Evolutionary conservation across 75 land plant species (phyloP).

Genomic region (Pinus tabuliformis): DNA sequence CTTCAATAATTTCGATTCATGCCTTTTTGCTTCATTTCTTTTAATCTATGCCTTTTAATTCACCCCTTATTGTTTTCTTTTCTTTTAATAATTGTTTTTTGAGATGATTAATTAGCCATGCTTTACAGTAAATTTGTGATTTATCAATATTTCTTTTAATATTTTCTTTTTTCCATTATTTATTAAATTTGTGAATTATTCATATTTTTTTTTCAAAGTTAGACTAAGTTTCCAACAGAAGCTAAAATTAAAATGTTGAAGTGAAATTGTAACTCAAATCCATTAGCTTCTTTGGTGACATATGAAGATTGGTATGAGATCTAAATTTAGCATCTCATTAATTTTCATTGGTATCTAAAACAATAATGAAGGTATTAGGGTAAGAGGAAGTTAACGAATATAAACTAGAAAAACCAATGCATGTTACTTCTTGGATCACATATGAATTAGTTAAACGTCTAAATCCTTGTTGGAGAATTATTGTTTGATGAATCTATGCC

Average conservation of each 20-base stretch:
- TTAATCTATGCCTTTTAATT: too few relatives aligned
- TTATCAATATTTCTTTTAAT: too few relatives aligned
- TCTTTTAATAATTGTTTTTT: too few relatives aligned
- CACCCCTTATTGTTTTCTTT: too few relatives aligned
- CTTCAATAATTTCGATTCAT: too few relatives aligned
- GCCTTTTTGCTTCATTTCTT: too few relatives aligned
- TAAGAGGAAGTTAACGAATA: conserved; percentile 52
- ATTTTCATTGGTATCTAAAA: conserved; percentile 97
- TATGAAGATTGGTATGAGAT: conserved; percentile 53
- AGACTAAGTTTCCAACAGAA: too few relatives aligned
- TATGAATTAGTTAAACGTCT: conserved; percentile 41
- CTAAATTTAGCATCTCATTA: conserved; percentile 87
- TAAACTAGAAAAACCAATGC: conserved; percentile 78
- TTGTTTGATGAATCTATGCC: conserved; percentile 68
- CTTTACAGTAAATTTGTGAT: too few relatives aligned
- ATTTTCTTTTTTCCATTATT: too few relatives aligned
- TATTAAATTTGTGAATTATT: too few relatives aligned
- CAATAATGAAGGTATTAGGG: conserved; percentile 60
- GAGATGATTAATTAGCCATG: too few relatives aligned
- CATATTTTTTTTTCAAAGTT: too few relatives aligned
- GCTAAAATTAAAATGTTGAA: conserved; percentile 50
- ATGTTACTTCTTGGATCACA: conserved; percentile 70
- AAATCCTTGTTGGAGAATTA: conserved; percentile 71
- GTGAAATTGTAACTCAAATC: conserved; percentile 85
- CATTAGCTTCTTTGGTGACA: conserved; percentile 60